phyloP scores from a whole-genome alignment of 306 rosid species.

The Fagus sylvatica region DNA sequence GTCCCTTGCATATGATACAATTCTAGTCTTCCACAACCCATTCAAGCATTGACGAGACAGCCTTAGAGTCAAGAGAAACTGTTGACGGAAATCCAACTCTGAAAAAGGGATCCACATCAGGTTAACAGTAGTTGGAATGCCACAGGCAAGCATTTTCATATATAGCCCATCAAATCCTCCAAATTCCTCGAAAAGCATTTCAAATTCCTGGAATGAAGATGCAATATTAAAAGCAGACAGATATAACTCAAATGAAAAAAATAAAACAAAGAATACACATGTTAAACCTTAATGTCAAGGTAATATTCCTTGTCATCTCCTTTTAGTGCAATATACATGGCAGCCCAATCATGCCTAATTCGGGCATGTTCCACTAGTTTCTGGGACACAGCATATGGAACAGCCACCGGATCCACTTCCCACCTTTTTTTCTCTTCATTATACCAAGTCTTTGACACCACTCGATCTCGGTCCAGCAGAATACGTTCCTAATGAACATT shows the following conservation, averaged over 20 bases:
- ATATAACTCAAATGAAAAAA: slow-evolving; percentile 27
- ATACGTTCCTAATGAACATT: slow-evolving; percentile 61
- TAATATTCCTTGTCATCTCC: slow-evolving; percentile 82
- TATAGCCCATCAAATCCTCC: slow-evolving; percentile 97
- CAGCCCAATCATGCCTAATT: slow-evolving; percentile 90
- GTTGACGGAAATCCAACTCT: slow-evolving; percentile 69
- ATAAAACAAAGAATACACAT: slow-evolving; percentile 24
- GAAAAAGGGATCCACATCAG: slow-evolving; percentile 91
- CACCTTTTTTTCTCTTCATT: slow-evolving; percentile 80
- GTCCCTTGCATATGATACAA: slow-evolving; percentile 41
- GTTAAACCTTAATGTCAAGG: slow-evolving; percentile 73
- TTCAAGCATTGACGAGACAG: slow-evolving; percentile 48
- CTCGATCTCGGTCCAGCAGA: slow-evolving; percentile 85
- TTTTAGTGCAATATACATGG: slow-evolving; percentile 75
- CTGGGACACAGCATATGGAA: slow-evolving; percentile 77
- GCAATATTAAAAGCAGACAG: slow-evolving; percentile 23
- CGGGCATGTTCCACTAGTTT: slow-evolving; percentile 68
- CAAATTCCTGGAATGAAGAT: slow-evolving; percentile 65
- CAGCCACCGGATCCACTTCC: slow-evolving; percentile 93
- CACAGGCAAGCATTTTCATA: slow-evolving; percentile 84
- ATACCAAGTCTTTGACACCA: slow-evolving; percentile 86
- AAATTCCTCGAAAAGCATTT: slow-evolving; percentile 66
- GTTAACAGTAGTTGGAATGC: slow-evolving; percentile 79
- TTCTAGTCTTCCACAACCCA: slow-evolving; percentile 57
- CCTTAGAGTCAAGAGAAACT: slow-evolving; percentile 55